Evolutionary conservation across 768 basidiomycete species (phyloP), one percentile per base, ranked within the genome.

Genomic region (Kwoniella shandongensis): DNA sequence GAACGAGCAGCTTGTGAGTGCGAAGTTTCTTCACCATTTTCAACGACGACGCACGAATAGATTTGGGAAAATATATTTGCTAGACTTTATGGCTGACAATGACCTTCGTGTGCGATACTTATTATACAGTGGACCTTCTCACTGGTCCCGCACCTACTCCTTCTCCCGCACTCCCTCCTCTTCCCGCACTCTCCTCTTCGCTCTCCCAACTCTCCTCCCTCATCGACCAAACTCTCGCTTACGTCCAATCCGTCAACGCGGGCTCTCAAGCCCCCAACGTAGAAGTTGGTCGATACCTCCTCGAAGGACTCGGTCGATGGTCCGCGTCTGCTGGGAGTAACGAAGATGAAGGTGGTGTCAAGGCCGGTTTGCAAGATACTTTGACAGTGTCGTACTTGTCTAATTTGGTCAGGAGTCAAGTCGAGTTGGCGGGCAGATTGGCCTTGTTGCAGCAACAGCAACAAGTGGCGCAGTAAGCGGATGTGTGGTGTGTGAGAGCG

Each of bases 341-440:
- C 83, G 77, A 77, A 75, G 77, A 83, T 82, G 63, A 83, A 64
- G 62, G 73, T 69, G 65, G 79, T 38, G 66, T 68, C 36, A 61
- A 66, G 54, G 65, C 63, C 41, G 64, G 65, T 26, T 59, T 63
- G 38, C 78, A 91, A 85, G 93, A 97, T 72, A 89, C 87, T 23
- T 81, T 98, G 63, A 94, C 94, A 88, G 84, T 98, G 55, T 88
- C 89, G 52, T 98, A 97, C 78, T 81, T 98, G 66, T 88, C 90
- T 23, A 94, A 91, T 76, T 83, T 98, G 67, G 87, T 96, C 57
- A 85, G 91, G 66, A 86, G 90, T 54, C 93, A 98, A 79, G 88
- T 89, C 46, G 93, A 97, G 77, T 85, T 96, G 32, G 90, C 91
- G 2, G 84, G 89, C 29, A 84, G 93, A 68, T 79, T 97, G 76